Evolutionary conservation across 2,329 filamentous ascomycete species (phyloP).

Genomic region (Bipolaris victoriae): DNA sequence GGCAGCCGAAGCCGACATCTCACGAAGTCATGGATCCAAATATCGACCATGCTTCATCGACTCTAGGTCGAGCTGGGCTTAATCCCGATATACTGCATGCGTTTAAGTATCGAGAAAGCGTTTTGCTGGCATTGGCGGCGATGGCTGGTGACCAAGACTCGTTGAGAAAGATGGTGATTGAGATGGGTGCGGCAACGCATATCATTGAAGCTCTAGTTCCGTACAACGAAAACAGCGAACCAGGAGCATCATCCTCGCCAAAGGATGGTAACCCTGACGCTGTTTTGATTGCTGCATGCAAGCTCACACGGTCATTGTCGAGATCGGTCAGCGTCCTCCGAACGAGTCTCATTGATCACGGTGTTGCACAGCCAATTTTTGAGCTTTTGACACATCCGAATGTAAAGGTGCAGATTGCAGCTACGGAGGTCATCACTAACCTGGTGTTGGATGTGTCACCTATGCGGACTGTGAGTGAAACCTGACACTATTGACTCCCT

Average conservation of each 20-base stretch:
- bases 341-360: slow-evolving; percentile 86
- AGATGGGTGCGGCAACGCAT: slow-evolving; percentile 78
- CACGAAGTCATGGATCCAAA: slow-evolving; percentile 32
- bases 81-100: slow-evolving; percentile 67
- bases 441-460: slow-evolving; percentile 87
- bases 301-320: slow-evolving; percentile 78
- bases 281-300: slow-evolving; percentile 85
- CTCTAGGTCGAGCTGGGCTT: slow-evolving; percentile 41
- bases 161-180: slow-evolving; percentile 80
- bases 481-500: no score
- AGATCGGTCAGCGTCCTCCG: slow-evolving; percentile 83
- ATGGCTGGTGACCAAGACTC: slow-evolving; percentile 81
- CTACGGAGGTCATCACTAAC: slow-evolving; percentile 84
- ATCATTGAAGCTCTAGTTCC: slow-evolving; percentile 82
- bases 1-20: slow-evolving; percentile 54
- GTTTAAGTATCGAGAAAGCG: slow-evolving; percentile 76
- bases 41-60: slow-evolving; percentile 42
- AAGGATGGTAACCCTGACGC: slow-evolving; percentile 76
- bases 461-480: slow-evolving; percentile 77
- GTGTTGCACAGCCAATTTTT: slow-evolving; percentile 78
- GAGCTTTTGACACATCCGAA: slow-evolving; percentile 75
- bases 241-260: slow-evolving; percentile 42
- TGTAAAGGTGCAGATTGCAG: slow-evolving; percentile 81
- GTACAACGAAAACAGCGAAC: slow-evolving; percentile 52
- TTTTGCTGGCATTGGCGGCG: slow-evolving; percentile 80